phyloP scores from a whole-genome alignment of 192 early-diverging fungal species.

The Backusella tarrabulga region DNA sequence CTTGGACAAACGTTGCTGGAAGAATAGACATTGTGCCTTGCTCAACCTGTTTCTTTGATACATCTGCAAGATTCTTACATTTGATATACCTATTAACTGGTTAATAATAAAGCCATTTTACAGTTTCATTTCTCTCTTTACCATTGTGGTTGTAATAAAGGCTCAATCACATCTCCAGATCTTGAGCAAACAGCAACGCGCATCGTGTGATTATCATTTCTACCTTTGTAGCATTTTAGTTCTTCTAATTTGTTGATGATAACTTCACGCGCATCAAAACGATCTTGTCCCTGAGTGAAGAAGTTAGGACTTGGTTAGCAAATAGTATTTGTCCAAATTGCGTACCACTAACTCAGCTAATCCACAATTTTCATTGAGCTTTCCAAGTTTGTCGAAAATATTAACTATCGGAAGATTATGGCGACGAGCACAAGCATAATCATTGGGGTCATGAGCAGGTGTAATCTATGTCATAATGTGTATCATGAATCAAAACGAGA shows the following conservation, averaged over 20 bases:
- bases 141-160: constrained; percentile 96
- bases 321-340: neutral
- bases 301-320: neutral
- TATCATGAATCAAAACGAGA: neutral
- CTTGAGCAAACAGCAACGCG: constrained; percentile 69
- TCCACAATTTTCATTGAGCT: constrained; percentile 75
- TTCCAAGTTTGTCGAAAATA: constrained; percentile 86
- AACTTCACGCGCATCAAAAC: constrained; percentile 79
- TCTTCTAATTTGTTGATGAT: constrained; percentile 65
- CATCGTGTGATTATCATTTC: constrained; percentile 76
- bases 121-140: constrained; percentile 15
- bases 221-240: constrained; percentile 72
- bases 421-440: constrained; percentile 85
- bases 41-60: constrained; percentile 65
- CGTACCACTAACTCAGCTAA: constrained; percentile 46
- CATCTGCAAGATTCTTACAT: constrained; percentile 71
- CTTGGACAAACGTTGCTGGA: constrained; percentile 72
- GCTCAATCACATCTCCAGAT: constrained; percentile 94
- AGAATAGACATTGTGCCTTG: constrained; percentile 62
- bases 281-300: constrained; percentile 59
- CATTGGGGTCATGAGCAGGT: constrained; percentile 92
- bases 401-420: constrained; percentile 78
- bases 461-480: constrained; percentile 64
- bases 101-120: neutral
- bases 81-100: constrained; percentile 65